phyloP scores from a whole-genome alignment of 2,329 filamentous ascomycete species.

The Trichoderma semiorbis region DNA sequence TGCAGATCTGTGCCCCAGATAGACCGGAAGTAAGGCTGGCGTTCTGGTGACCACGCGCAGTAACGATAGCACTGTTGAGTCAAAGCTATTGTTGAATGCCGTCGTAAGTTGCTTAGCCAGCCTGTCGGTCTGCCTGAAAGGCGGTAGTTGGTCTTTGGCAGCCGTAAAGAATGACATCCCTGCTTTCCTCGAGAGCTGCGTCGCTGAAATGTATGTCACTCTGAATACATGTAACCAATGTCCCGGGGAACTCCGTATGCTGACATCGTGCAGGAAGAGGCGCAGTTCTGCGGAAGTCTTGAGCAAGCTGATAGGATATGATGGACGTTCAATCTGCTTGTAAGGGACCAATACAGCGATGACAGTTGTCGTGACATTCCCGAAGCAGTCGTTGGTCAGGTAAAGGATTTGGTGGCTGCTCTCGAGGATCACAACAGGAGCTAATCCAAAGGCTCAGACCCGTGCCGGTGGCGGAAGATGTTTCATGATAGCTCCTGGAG shows the following conservation, averaged over 20 bases:
- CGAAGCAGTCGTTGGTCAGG: constrained; percentile 36
- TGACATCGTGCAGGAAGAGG: constrained; percentile 26
- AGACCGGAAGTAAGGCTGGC: too few species aligned
- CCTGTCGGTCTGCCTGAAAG: too few species aligned
- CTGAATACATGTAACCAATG: constrained; percentile 25
- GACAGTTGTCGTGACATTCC: constrained; percentile 36
- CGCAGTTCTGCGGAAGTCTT: constrained; percentile 37
- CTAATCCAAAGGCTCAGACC: constrained; percentile 23
- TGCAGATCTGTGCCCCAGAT: constrained; percentile 29
- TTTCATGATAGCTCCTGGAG: constrained; percentile 24
- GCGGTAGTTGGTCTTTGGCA: too few species aligned
- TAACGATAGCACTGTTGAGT: too few species aligned
- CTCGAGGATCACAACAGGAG: constrained; percentile 21
- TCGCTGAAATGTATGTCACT: constrained; percentile 25
- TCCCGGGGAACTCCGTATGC: constrained; percentile 32
- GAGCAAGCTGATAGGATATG: constrained; percentile 42
- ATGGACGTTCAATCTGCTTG: constrained; percentile 28
- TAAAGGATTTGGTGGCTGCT: constrained; percentile 36
- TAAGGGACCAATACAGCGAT: constrained; percentile 38
- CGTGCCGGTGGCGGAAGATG: constrained; percentile 22
- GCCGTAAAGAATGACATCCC: too few species aligned
- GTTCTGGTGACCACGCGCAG: too few species aligned
- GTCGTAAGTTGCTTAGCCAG: too few species aligned
- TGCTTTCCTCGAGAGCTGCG: constrained; percentile 38
- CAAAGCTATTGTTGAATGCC: too few species aligned